These are phyloP conservation scores for Jackrogersella minutella DNA, from an alignment of 495 filamentous ascomycete species.

Conservation along the genomic window DNA sequence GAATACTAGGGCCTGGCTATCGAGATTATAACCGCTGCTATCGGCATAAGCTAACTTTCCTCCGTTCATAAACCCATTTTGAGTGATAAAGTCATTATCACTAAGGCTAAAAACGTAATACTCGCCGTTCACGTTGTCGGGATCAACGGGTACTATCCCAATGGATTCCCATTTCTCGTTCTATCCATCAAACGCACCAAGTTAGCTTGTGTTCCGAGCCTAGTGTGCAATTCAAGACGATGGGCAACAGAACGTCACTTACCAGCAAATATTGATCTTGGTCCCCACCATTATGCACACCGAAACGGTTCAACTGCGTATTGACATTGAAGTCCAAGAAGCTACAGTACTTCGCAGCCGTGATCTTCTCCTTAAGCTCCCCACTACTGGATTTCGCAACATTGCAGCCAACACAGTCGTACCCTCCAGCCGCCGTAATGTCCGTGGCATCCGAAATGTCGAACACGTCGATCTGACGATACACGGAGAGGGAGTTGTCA, in stretches of 20 bases:
- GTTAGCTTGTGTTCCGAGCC: background rate
- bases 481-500: slow-evolving; percentile 61
- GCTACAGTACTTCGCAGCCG: slow-evolving; percentile 69
- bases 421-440: slow-evolving; percentile 61
- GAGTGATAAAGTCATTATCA: slow-evolving; percentile 85
- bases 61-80: slow-evolving; percentile 72
- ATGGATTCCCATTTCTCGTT: slow-evolving; percentile 89
- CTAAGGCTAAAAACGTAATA: slow-evolving; percentile 74
- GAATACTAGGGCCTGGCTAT: slow-evolving; percentile 78
- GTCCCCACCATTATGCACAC: slow-evolving; percentile 68
- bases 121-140: slow-evolving; percentile 57
- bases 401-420: slow-evolving; percentile 56
- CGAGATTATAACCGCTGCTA: slow-evolving; percentile 66
- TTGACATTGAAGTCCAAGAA: slow-evolving; percentile 81
- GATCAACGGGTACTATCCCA: slow-evolving; percentile 69
- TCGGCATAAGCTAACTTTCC: slow-evolving; percentile 70
- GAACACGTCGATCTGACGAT: slow-evolving; percentile 79
- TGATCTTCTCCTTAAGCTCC: slow-evolving; percentile 63
- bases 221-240: background rate
- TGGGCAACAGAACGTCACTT: background rate
- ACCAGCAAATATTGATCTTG: slow-evolving; percentile 39
- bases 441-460: slow-evolving; percentile 71
- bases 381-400: slow-evolving; percentile 54
- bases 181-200: background rate
- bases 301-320: slow-evolving; percentile 70